Percentiles rank a stretch among this genome's conserved stretches.
Conservation (phyloP, 2,329 filamentous ascomycete species). For the Hymenoscyphus scutula region DNA sequence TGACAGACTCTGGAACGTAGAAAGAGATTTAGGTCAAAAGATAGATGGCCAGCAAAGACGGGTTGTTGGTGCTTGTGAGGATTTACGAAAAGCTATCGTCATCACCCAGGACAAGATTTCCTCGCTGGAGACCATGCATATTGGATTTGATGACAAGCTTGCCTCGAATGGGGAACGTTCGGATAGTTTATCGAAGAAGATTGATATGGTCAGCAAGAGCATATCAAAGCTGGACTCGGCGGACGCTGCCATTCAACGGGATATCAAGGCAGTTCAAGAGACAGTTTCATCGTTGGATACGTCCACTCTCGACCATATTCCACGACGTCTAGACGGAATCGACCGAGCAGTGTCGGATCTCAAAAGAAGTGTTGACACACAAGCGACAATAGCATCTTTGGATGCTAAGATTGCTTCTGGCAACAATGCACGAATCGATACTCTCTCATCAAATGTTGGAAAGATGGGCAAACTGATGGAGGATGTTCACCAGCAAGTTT, state of each 20-base stretch:
- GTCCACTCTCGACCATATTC: slow-evolving; percentile 18
- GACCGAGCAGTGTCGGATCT: slow-evolving; percentile 22
- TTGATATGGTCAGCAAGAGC: slow-evolving; percentile 18
- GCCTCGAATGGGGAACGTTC: slow-evolving; percentile 8
- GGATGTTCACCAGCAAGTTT: slow-evolving; percentile 15
- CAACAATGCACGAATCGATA: slow-evolving; percentile 23
- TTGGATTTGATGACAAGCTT: slow-evolving; percentile 20
- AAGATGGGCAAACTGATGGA: slow-evolving; percentile 22
- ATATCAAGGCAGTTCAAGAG: slow-evolving; percentile 21
- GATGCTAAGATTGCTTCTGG: slow-evolving; percentile 25
- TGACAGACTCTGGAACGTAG: slow-evolving; percentile 23
- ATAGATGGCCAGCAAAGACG: slow-evolving; percentile 25
- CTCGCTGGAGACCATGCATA: slow-evolving; percentile 17
- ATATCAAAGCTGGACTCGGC: slow-evolving; percentile 21
- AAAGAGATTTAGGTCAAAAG: slow-evolving; percentile 27
- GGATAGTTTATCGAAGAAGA: slow-evolving; percentile 18
- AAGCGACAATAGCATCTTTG: slow-evolving; percentile 23
- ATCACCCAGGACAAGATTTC: slow-evolving; percentile 20
- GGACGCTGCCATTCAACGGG: slow-evolving; percentile 20
- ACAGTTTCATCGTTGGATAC: slow-evolving; percentile 24
- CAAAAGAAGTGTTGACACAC: slow-evolving; percentile 23
- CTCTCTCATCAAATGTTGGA: slow-evolving; percentile 19
- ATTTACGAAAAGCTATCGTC: slow-evolving; percentile 21
- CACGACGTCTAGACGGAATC: slow-evolving; percentile 21
- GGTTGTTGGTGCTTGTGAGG: slow-evolving; percentile 23